Evolutionary conservation across 495 filamentous ascomycete genomes (phyloP).

Genomic region (Trichodelitschia bisporula): DNA sequence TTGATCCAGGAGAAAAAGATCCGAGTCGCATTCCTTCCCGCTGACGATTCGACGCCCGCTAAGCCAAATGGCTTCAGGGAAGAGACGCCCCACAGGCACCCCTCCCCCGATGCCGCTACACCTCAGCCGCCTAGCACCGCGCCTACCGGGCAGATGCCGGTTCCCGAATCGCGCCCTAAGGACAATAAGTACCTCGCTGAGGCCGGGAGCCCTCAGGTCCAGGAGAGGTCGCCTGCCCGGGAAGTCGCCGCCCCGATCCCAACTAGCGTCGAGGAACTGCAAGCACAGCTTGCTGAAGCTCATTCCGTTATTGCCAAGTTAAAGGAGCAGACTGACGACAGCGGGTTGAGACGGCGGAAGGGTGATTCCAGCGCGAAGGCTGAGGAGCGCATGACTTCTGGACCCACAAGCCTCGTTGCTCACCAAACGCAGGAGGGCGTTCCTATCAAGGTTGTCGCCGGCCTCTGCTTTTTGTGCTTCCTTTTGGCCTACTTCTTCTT

Average conservation of each 20-base stretch:
- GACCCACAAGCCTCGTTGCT: constrained; percentile 22
- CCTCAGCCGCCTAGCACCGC: constrained; percentile 11
- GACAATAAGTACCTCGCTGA: constrained; percentile 12
- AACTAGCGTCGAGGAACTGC: constrained; percentile 36
- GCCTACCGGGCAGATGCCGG: constrained; percentile 10
- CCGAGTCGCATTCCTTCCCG: constrained; percentile 58
- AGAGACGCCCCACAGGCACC: too few species aligned
- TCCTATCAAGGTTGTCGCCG: constrained; percentile 62
- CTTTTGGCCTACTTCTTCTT: constrained; percentile 89
- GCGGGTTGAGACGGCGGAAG: constrained; percentile 40
- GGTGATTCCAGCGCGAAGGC: constrained; percentile 6
- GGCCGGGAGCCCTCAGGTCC: constrained; percentile 9
- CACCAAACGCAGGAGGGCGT: constrained; percentile 46
- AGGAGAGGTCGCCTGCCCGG: constrained; percentile 20
- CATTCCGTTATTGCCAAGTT: constrained; percentile 46
- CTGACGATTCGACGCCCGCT: constrained; percentile 24
- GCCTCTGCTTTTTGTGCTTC: constrained; percentile 70
- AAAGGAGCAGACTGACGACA: constrained; percentile 40
- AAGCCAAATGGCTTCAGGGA: constrained; percentile 24
- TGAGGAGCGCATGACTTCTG: constrained; percentile 17
- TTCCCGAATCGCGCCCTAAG: constrained; percentile 10
- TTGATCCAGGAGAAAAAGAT: constrained; percentile 85
- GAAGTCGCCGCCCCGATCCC: constrained; percentile 20
- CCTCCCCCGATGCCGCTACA: constrained; percentile 7
- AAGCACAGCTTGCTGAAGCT: constrained; percentile 48